Evolutionary conservation across 495 filamentous ascomycete species (phyloP).

Genomic region (Beverwykella pulmonaria): DNA sequence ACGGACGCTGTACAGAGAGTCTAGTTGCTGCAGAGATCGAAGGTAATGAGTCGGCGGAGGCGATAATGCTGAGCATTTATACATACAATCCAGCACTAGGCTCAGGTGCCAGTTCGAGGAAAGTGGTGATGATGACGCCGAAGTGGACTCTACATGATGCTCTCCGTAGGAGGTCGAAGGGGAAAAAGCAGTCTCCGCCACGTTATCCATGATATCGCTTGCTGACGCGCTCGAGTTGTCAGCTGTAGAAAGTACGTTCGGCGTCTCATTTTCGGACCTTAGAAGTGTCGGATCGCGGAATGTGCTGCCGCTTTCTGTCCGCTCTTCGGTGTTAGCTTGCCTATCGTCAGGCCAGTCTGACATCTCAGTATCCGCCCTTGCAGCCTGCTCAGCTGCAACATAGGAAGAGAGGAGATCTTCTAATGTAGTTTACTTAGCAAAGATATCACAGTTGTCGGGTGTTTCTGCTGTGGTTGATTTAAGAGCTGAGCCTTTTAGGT

Average conservation of each 20-base stretch:
- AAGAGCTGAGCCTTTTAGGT: background rate
- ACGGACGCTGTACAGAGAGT: background rate
- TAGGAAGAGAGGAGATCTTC: conserved; percentile 1
- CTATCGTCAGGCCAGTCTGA: conserved; percentile 12
- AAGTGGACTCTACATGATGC: conserved; percentile 1
- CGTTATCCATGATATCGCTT: conserved; percentile 13
- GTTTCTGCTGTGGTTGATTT: conserved; percentile 5
- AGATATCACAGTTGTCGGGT: conserved; percentile 9
- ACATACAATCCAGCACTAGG: conserved; percentile 3
- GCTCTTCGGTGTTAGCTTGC: background rate
- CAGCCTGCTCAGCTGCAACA: conserved; percentile 4
- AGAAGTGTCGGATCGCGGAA: conserved; percentile 2
- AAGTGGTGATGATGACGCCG: background rate
- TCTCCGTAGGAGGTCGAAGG: conserved; percentile 7
- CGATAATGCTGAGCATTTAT: conserved; percentile 1
- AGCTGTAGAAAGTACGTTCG: background rate
- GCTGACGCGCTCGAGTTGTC: background rate
- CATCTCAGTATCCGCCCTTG: conserved; percentile 12
- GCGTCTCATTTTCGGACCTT: conserved; percentile 9
- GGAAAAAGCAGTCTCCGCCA: conserved; percentile 7
- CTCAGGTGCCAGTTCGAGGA: conserved; percentile 12
- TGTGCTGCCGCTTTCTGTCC: conserved; percentile 3
- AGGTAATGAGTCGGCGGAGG: conserved; percentile 12
- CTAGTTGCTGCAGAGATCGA: background rate
- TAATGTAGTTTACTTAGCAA: conserved; percentile 18